A percentile compares a stretch with the other conserved stretches of the same genome.
These are phyloP conservation scores for Taphrina deformans DNA, from an alignment of 1,139 yeast species.

Conservation along the genomic window DNA sequence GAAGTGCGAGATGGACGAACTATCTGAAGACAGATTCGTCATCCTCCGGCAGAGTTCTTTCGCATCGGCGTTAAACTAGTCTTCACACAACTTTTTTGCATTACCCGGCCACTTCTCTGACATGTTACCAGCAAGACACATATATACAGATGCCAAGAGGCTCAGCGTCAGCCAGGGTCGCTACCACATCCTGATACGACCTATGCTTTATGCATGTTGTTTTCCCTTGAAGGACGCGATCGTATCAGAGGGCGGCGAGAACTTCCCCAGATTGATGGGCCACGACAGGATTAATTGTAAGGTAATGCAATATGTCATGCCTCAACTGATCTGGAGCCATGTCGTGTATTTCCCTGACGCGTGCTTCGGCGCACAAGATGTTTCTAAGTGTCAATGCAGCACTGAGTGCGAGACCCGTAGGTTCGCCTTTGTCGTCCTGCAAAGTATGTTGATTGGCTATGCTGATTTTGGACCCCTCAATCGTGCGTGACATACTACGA, in stretches of 20 bases:
- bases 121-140: no score
- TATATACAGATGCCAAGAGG: no score
- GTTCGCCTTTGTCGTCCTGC: conserved; percentile 41
- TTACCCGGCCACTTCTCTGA: no score
- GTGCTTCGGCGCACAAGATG: conserved; percentile 16
- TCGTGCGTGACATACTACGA: background rate
- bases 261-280: conserved; percentile 18
- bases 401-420: conserved; percentile 43
- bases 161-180: no score
- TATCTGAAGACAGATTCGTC: no score
- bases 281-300: conserved; percentile 22
- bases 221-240: no score
- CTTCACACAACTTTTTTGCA: no score
- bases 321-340: background rate
- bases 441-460: conserved; percentile 36
- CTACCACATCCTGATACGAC: no score
- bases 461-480: background rate
- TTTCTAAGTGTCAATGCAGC: conserved; percentile 48
- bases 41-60: no score
- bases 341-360: background rate
- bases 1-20: no score
- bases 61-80: no score
- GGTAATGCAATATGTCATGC: conserved; percentile 1
- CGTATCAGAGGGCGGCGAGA: conserved; percentile 11
- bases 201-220: no score